These are phyloP conservation scores for Nemania diffusa DNA, from an alignment of 2,329 filamentous ascomycete species.

Conservation along the genomic window DNA sequence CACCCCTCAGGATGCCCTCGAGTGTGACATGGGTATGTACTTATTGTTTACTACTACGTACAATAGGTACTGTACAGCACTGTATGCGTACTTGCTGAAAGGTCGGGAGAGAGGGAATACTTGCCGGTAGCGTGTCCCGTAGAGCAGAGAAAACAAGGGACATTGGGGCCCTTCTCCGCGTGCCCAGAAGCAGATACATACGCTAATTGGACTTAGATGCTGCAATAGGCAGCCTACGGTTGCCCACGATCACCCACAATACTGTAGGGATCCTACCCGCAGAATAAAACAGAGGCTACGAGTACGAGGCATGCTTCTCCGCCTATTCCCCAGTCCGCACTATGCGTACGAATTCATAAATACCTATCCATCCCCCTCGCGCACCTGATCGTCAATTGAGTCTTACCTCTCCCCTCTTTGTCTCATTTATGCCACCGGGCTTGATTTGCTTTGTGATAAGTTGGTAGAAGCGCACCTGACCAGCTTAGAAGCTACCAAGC, in stretches of 20 bases:
- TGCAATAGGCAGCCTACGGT: too few species aligned
- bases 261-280: too few species aligned
- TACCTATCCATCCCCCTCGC: constrained; percentile 19
- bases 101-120: constrained; percentile 8
- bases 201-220: too few species aligned
- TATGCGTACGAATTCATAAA: constrained; percentile 25
- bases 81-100: background rate
- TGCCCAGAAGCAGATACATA: background rate
- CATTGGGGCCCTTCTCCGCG: constrained; percentile 7
- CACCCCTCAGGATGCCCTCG: constrained; percentile 16
- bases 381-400: background rate
- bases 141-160: too few species aligned
- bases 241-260: constrained; percentile 9
- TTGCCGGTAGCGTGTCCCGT: background rate
- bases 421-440: background rate
- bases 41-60: background rate
- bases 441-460: constrained; percentile 10
- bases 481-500: background rate
- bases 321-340: background rate
- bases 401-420: constrained; percentile 12
- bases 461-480: background rate
- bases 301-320: too few species aligned
- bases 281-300: too few species aligned
- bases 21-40: background rate
- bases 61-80: background rate